These are phyloP conservation scores for Lentinula lateritia DNA, from an alignment of 768 basidiomycete genomes.

Conservation along the genomic window DNA sequence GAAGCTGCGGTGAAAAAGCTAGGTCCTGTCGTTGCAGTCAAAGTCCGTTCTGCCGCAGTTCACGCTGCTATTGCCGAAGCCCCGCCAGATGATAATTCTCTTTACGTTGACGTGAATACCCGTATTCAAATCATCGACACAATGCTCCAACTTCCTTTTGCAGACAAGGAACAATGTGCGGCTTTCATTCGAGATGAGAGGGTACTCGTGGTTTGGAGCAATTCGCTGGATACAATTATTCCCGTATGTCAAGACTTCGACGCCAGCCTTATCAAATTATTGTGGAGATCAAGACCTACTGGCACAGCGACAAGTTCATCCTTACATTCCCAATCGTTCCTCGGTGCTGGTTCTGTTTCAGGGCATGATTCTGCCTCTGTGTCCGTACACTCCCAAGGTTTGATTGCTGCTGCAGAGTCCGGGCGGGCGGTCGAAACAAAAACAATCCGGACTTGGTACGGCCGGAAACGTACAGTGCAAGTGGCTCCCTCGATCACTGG, in stretches of 20 bases:
- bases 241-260: conserved; percentile 71
- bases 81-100: conserved; percentile 35
- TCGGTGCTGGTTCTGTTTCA: conserved; percentile 11
- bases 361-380: conserved; percentile 26
- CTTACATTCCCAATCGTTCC: conserved; percentile 22
- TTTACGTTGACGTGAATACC: conserved; percentile 52
- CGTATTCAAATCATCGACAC: conserved; percentile 58
- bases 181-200: conserved; percentile 86
- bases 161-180: conserved; percentile 72
- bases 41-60: conserved; percentile 46
- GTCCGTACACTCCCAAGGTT: conserved; percentile 7
- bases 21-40: conserved; percentile 56
- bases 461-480: conserved; percentile 40
- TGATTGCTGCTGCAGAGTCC: not conserved
- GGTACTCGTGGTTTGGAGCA: conserved; percentile 81
- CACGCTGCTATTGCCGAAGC: conserved; percentile 46
- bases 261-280: conserved; percentile 71
- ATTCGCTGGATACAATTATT: conserved; percentile 73
- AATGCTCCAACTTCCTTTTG: conserved; percentile 39
- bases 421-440: conserved; percentile 5
- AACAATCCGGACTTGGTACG: conserved; percentile 49
- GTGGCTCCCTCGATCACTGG: conserved; percentile 12
- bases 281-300: conserved; percentile 55
- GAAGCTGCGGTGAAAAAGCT: conserved; percentile 47
- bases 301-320: conserved; percentile 36